phyloP scores from a whole-genome alignment of 2,329 filamentous ascomycete species.

The Amauroascus niger region DNA sequence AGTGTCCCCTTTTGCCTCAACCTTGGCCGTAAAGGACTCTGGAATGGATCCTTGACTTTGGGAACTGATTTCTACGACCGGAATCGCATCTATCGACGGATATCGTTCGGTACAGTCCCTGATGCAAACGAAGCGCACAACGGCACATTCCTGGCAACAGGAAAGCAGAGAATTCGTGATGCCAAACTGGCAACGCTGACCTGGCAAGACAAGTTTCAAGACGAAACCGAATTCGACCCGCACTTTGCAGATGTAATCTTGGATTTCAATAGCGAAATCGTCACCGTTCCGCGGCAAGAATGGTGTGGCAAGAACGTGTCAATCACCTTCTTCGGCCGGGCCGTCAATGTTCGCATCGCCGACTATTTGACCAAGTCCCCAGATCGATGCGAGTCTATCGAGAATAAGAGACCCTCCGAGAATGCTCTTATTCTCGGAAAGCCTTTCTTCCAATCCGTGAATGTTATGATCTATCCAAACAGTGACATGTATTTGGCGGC shows the following conservation, averaged over 20 bases:
- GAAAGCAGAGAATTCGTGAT: constrained; percentile 1
- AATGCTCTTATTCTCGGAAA: constrained; percentile 4
- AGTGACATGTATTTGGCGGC: constrained; percentile 1
- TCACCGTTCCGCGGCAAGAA: not conserved
- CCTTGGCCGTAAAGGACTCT: constrained; percentile 7
- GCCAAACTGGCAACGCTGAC: not conserved
- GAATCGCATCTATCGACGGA: not conserved
- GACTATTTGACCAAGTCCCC: constrained; percentile 6
- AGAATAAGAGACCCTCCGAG: not conserved
- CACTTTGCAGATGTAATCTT: not conserved
- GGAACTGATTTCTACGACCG: constrained; percentile 5
- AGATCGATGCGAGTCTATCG: not conserved
- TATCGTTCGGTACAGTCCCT: not conserved
- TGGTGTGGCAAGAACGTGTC: constrained; percentile 6
- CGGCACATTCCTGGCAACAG: constrained; percentile 5
- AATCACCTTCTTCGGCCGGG: not conserved
- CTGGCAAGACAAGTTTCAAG: not conserved
- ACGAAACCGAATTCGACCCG: not conserved
- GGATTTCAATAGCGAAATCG: constrained; percentile 9
- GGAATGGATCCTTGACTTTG: constrained; percentile 8
- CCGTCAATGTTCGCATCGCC: not conserved
- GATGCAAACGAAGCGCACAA: constrained; percentile 2
- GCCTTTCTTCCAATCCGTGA: constrained; percentile 5
- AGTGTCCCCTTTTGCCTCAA: constrained; percentile 6
- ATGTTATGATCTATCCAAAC: not conserved